phyloP scores from a whole-genome alignment of 352 stramenopile genomes.

The Globisporangium nagaii region DNA sequence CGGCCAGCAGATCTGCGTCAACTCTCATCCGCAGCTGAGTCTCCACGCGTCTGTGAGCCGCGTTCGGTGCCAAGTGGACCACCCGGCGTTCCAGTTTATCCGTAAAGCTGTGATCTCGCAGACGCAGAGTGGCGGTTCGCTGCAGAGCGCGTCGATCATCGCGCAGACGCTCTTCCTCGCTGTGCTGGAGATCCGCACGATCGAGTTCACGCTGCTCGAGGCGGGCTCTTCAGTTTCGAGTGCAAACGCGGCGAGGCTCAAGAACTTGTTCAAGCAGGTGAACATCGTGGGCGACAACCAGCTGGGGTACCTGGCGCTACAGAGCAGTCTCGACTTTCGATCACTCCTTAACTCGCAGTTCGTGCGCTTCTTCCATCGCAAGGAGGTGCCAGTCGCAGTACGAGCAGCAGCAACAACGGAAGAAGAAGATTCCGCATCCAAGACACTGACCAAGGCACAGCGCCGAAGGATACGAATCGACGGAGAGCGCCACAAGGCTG shows the following conservation, averaged over 20 bases:
- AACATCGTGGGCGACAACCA: constrained; percentile 61
- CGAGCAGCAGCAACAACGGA: background rate
- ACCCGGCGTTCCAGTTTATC: constrained; percentile 15
- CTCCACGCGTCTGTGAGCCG: constrained; percentile 33
- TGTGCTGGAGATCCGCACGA: constrained; percentile 41
- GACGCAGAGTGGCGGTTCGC: background rate
- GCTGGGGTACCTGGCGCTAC: constrained; percentile 31
- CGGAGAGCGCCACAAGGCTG: background rate
- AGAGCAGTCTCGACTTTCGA: constrained; percentile 57
- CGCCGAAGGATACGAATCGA: constrained; percentile 3
- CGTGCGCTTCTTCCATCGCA: constrained; percentile 24
- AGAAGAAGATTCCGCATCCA: no score
- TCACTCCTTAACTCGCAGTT: constrained; percentile 30
- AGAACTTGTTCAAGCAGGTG: constrained; percentile 50
- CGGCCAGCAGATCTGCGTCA: constrained; percentile 28
- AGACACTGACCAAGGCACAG: constrained; percentile 2
- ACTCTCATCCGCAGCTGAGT: constrained; percentile 43
- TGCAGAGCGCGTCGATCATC: background rate
- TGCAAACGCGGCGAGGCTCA: constrained; percentile 15
- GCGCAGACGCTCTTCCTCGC: constrained; percentile 34
- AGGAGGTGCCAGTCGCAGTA: background rate
- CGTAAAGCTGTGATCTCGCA: background rate
- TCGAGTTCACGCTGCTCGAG: constrained; percentile 49
- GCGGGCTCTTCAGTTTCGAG: background rate
- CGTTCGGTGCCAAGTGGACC: constrained; percentile 42